Percentiles rank a stretch among this genome's conserved stretches.
Evolutionary conservation across 2,329 filamentous ascomycete genomes (phyloP).

Genomic region (Aspergillus oerlinghausenensis): DNA sequence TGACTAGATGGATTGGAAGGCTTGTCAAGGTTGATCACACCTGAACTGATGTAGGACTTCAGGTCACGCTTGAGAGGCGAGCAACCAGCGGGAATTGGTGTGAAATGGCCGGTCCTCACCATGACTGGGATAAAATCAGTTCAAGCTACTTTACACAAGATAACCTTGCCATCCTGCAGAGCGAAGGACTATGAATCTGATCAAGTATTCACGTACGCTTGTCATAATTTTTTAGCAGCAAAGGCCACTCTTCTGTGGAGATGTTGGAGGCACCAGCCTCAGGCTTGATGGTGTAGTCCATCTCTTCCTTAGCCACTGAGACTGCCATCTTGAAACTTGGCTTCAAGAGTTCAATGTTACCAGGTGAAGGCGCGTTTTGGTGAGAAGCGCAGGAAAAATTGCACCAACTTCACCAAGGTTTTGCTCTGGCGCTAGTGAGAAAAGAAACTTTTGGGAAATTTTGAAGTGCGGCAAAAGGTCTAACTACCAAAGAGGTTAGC

Average conservation of each 20-base stretch:
- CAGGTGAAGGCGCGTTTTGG: conserved; percentile 15
- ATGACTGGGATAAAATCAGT: conserved; percentile 57
- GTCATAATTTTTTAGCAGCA: conserved; percentile 94
- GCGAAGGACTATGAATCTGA: conserved; percentile 5
- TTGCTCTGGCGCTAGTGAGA: conserved; percentile 20
- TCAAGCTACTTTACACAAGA: conserved; percentile 6
- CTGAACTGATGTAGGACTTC: conserved; percentile 94
- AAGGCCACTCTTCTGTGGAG: conserved; percentile 85
- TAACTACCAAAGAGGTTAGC: conserved; percentile 19
- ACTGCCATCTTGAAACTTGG: conserved; percentile 30
- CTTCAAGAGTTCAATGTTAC: conserved; percentile 14
- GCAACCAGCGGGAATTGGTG: conserved; percentile 89
- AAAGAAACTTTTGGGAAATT: conserved; percentile 23
- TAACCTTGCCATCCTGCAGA: conserved; percentile 1
- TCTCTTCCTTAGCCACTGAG: conserved; percentile 56
- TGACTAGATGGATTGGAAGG: conserved; percentile 96
- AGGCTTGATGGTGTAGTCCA: conserved; percentile 87
- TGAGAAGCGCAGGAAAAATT: conserved; percentile 19
- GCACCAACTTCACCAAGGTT: conserved; percentile 18
- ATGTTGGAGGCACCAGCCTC: conserved; percentile 72
- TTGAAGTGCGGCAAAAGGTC: conserved; percentile 23
- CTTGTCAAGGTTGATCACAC: conserved; percentile 98
- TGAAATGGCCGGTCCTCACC: conserved; percentile 93
- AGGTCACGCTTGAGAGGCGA: conserved; percentile 88
- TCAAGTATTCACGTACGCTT: conserved; percentile 60